Conservation (phyloP, 2,329 filamentous ascomycete species). For the Ceratocystis lukuohia region DNA sequence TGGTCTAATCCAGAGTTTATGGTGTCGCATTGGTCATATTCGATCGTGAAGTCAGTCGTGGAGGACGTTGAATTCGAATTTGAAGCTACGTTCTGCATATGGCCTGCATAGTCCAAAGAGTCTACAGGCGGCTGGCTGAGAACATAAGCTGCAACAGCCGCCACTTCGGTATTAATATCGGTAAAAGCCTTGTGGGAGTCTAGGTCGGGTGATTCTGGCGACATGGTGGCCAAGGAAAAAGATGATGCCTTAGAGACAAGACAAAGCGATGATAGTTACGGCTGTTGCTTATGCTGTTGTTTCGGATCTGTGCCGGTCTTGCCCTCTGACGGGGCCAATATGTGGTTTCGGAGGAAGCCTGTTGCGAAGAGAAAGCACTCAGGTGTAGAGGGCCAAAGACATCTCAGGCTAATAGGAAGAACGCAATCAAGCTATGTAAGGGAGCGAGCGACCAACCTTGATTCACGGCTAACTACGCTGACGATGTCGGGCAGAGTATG, state of each 20-base stretch:
- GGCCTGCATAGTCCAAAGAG: not conserved
- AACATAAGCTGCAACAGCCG: constrained; percentile 18
- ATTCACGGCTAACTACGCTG: not conserved
- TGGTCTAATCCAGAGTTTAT: no score
- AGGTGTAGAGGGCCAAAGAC: not conserved
- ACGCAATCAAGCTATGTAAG: not conserved
- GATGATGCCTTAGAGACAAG: not conserved
- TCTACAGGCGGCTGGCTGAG: not conserved
- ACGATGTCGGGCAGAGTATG: not conserved
- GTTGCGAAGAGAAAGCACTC: not conserved
- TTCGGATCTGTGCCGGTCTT: not conserved
- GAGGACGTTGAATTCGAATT: not conserved
- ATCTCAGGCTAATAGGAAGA: not conserved
- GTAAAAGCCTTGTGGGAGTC: constrained; percentile 13
- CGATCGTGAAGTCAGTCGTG: not conserved
- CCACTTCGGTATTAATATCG: constrained; percentile 19
- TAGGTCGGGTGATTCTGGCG: not conserved
- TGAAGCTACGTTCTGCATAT: not conserved
- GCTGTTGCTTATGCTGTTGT: not conserved
- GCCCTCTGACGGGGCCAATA: not conserved
- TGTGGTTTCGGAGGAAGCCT: not conserved
- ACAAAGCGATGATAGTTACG: no score
- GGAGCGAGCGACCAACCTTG: no score
- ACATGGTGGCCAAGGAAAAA: not conserved
- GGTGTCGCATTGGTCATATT: not conserved